Evolutionary conservation across 2,329 filamentous ascomycete genomes (phyloP), one percentile per base, ranked within the genome.

Genomic region (Graphilbum sp.): DNA sequence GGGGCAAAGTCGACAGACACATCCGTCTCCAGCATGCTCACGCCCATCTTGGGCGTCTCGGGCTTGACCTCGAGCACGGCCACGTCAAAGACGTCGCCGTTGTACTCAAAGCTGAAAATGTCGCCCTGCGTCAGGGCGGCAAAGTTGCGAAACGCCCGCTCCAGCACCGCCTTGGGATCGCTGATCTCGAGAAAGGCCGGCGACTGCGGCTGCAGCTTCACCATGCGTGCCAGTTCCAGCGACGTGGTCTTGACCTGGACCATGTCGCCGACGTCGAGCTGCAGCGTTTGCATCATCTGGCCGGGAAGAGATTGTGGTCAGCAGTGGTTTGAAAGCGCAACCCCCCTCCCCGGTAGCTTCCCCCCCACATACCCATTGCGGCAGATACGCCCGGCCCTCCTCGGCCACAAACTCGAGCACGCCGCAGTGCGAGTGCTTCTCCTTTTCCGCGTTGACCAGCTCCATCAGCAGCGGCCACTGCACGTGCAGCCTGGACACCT

Each of bases 391-490:
- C 55, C 90, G 82, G 36, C 90, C 90, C 58, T 98, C 90, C 54
- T 98, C 90, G 4, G 90, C 90, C 40, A 94, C 90, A 54, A 98
- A 98, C 59, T 98, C 90, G 45, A 98, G 61, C 17, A 98, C 90
- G 64, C 90, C 90, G 5, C 84, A 87, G 59, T 98, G 90, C 20
- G 88, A 90, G 54, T 81, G 79, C 55, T 70, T 79, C 21, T 74
- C 74, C 54, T 77, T 79, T 44, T 79, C 75, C 19, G 87, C 86
- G 54, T 96, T 98, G 50, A 84, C 81, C 47, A 98, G 69, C 69
- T 98, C 88, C 64, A 98, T 93, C 47, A 96, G 72, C 66, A 98
- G 83, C 8, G 90, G 90, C 65, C 94, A 98, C 55, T 92, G 87
- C 45, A 98, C 93, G 59, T 96, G 88, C 15, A 98, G 66, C 53